These are phyloP conservation scores for Polytolypa hystricis DNA, from an alignment of 2,329 filamentous ascomycete species.

Conservation along the genomic window DNA sequence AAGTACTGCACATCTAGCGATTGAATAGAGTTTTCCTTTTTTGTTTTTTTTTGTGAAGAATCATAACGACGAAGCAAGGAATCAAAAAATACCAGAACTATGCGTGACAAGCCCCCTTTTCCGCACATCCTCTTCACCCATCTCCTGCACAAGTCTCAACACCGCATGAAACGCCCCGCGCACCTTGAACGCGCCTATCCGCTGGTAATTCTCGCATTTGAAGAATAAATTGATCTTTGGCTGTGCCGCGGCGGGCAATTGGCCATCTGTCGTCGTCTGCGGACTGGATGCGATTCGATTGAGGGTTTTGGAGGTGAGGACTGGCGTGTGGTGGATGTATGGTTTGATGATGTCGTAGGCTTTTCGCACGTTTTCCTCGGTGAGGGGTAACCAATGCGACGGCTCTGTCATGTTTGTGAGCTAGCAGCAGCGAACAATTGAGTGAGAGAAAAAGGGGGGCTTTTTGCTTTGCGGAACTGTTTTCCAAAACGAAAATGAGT, in stretches of 20 bases:
- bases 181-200: conserved; percentile 84
- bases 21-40: conserved; percentile 7
- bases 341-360: conserved; percentile 64
- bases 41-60: conserved; percentile 6
- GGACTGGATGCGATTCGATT: conserved; percentile 63
- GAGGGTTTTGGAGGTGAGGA: conserved; percentile 68
- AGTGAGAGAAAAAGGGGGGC: too few relatives aligned
- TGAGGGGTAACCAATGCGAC: conserved; percentile 50
- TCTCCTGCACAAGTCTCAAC: conserved; percentile 52
- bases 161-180: conserved; percentile 84
- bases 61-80: conserved; percentile 2
- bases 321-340: conserved; percentile 72
- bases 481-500: too few relatives aligned
- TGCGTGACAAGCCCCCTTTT: conserved; percentile 74
- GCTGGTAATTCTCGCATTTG: conserved; percentile 92
- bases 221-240: conserved; percentile 71
- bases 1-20: neutral
- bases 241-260: conserved; percentile 45
- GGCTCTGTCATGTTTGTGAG: conserved; percentile 37
- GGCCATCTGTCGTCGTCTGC: conserved; percentile 50
- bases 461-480: too few relatives aligned
- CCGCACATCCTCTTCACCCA: conserved; percentile 50
- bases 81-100: conserved; percentile 56
- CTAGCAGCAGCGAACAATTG: too few relatives aligned
- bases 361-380: conserved; percentile 56